phyloP scores from a whole-genome alignment of 2,329 filamentous ascomycete genomes.

The Pseudogymnoascus destructans region DNA sequence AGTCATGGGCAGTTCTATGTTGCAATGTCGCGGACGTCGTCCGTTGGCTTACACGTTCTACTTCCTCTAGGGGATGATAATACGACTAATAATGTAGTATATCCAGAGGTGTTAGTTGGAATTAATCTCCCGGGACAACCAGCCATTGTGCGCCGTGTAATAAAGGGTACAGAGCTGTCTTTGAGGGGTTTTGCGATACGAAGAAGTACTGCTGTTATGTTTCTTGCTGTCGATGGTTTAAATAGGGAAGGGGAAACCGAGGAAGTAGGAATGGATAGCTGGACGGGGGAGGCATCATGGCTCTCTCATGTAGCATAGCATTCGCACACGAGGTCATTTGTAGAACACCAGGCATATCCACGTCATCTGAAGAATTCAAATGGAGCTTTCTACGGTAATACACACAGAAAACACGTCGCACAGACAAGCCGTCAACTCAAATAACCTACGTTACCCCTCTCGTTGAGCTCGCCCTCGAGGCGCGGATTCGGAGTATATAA shows the following conservation, averaged over 20 bases:
- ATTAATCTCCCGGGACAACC: too few species aligned
- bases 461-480: neutral
- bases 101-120: too few species aligned
- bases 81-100: too few species aligned
- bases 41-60: too few species aligned
- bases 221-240: neutral
- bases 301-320: neutral
- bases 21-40: too few species aligned
- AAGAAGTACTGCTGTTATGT: neutral
- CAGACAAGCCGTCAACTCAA: conserved; percentile 1
- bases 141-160: neutral
- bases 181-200: neutral
- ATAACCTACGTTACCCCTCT: neutral
- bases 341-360: neutral
- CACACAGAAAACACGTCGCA: neutral
- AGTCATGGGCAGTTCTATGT: too few species aligned
- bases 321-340: neutral
- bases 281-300: neutral
- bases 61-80: too few species aligned
- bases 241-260: too few species aligned
- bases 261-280: too few species aligned
- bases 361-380: conserved; percentile 3
- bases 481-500: neutral
- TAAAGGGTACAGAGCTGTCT: neutral
- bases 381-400: neutral